Percentiles rank a stretch among this genome's conserved stretches.
Conservation (phyloP, 495 filamentous ascomycete genomes). For the Evernia prunastri region DNA sequence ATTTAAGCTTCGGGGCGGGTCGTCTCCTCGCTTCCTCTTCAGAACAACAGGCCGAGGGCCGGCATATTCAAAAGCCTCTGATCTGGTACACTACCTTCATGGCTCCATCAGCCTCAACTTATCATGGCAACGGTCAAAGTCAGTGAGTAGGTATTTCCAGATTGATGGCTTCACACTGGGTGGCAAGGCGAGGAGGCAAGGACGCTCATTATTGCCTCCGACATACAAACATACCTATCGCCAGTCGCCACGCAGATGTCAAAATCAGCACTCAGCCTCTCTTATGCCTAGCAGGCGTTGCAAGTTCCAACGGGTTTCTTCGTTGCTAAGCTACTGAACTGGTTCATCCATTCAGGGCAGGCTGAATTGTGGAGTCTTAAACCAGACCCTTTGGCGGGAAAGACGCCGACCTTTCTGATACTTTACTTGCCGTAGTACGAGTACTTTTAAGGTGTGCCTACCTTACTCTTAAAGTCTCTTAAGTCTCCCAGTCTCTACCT, state of each 20-base stretch:
- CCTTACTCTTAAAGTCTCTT: too few species aligned
- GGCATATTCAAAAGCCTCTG: neutral
- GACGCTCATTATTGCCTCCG: neutral
- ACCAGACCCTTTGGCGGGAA: constrained; percentile 8
- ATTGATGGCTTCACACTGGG: neutral
- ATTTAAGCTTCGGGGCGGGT: neutral
- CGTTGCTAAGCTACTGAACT: too few species aligned
- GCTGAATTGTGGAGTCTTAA: constrained; percentile 8
- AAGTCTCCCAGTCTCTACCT: too few species aligned
- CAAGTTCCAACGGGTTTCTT: neutral
- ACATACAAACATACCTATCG: too few species aligned
- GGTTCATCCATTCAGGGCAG: constrained; percentile 2
- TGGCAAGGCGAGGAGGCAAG: neutral
- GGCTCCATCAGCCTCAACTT: neutral
- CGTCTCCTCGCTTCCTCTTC: neutral
- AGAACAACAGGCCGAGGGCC: too few species aligned
- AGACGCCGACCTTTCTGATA: neutral
- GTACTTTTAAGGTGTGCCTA: too few species aligned
- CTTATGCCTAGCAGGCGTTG: neutral
- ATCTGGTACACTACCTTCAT: neutral
- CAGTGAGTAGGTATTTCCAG: too few species aligned
- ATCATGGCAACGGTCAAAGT: too few species aligned
- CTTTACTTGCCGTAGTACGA: too few species aligned
- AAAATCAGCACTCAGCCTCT: too few species aligned
- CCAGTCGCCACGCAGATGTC: too few species aligned